Base-by-base conservation (phyloP, 306 rosid species). In the Sindora glabra region DNA sequence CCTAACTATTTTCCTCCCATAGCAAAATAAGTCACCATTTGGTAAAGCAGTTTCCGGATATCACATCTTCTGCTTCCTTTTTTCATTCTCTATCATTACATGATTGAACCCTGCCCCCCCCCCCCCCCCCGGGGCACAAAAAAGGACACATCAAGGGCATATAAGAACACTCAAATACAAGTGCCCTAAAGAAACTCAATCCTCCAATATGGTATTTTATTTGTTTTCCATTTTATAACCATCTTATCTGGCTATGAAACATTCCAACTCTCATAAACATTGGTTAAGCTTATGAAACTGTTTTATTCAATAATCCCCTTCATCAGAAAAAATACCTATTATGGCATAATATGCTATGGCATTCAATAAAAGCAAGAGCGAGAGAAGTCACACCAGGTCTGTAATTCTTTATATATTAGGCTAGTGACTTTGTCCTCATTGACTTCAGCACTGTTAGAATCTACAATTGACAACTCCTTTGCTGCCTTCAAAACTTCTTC, bases 401-500 rank as follows among this genome's bases (percentile, higher is more conserved):
- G 81, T 13, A 92, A 16, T 70, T 92, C 96, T 34, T 70, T 75
- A 27, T 81, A 77, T 36, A 92, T 59, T 56, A 92, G 25, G 77
- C 45, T 69, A 66, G 61, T 78, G 68, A 74, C 25, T 54, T 62
- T 69, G 38, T 81, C 86, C 63, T 76, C 76, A 70, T 78, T 74
- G 69, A 88, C 68, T 42, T 83, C 89, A 59, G 88, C 72, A 52
- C 74, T 67, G 59, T 62, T 64, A 44, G 73, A 67, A 69, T 85
- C 84, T 19, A 67, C 41, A 65, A 59, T 46, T 32, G 84, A 79
- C 50, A 65, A 56, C 1, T 75, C 70, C 74, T 64, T 91, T n/a
- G 89, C 92, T 37, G 79, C 70, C 70, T 58, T 70, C 39, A 88
- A 57, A 71, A 75, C 76, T 78, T 76, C 96, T 46, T 88, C 96